Evolutionary conservation across 306 rosid species (phyloP).

Genomic region (Begonia peltatifolia): DNA sequence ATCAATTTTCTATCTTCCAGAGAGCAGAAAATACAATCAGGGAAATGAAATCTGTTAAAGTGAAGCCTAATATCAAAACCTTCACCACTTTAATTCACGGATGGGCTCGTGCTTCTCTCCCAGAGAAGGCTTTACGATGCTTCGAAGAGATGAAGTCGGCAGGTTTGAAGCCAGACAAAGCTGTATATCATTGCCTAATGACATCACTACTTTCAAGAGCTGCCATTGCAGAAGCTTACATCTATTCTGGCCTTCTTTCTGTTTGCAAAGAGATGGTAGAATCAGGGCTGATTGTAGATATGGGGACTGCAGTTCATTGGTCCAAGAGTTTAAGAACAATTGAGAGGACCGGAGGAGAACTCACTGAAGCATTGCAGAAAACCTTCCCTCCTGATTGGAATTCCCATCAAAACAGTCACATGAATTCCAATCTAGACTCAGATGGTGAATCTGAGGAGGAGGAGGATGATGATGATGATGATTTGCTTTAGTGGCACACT

Average conservation of each 20-base stretch:
- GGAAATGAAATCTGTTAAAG: conserved; percentile 67
- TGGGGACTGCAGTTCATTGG: conserved; percentile 99
- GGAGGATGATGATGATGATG: conserved; percentile 12
- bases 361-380: conserved; percentile 74
- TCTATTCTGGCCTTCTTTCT: conserved; percentile 49
- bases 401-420: conserved; percentile 25
- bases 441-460: conserved; percentile 17
- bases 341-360: conserved; percentile 80
- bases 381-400: conserved; percentile 97
- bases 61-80: conserved; percentile 83
- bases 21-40: conserved; percentile 51
- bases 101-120: conserved; percentile 93
- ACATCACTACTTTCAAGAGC: conserved; percentile 93
- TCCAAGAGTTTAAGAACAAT: conserved; percentile 68
- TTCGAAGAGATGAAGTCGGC: conserved; percentile 71
- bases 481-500: conserved; percentile 13
- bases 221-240: conserved; percentile 53
- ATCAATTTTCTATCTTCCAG: conserved; percentile 20
- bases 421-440: conserved; percentile 16
- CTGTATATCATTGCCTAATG: conserved; percentile 91
- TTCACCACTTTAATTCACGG: conserved; percentile 80
- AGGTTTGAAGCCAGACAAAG: conserved; percentile 81
- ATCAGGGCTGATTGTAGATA: conserved; percentile 61
- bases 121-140: conserved; percentile 81
- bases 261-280: conserved; percentile 72